Evolutionary conservation across 2,329 filamentous ascomycete genomes (phyloP).

Genomic region (Diaporthe nobilis): DNA sequence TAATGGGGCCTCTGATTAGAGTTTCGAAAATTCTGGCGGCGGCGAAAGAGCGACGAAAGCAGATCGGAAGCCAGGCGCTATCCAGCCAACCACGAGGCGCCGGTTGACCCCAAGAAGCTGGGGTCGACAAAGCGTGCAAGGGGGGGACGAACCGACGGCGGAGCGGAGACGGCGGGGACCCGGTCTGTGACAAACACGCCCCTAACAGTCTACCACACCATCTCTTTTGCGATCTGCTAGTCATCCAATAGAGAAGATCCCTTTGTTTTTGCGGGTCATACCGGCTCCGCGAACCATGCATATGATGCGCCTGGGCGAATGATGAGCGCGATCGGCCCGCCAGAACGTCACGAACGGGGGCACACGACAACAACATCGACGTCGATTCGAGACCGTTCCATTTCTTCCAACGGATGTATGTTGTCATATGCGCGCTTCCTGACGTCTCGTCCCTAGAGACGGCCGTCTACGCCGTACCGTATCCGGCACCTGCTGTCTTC

Average conservation of each 20-base stretch:
- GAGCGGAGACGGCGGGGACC: conserved; percentile 18
- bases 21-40: conserved; percentile 29
- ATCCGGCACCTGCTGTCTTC: not conserved
- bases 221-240: not conserved
- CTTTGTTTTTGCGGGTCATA: conserved; percentile 32
- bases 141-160: conserved; percentile 21
- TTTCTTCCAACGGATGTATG: not conserved
- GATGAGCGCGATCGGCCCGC: conserved; percentile 37
- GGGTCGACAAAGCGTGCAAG: conserved; percentile 16
- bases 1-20: conserved; percentile 26
- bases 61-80: conserved; percentile 46
- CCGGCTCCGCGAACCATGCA: conserved; percentile 30
- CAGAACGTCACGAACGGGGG: conserved; percentile 12
- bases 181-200: not conserved
- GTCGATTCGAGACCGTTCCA: conserved; percentile 8
- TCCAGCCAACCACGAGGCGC: conserved; percentile 23
- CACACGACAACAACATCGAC: conserved; percentile 10
- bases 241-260: not conserved
- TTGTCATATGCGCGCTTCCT: conserved; percentile 4
- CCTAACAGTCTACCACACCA: not conserved
- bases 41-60: conserved; percentile 44
- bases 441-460: not conserved
- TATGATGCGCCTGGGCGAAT: conserved; percentile 14
- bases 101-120: conserved; percentile 37
- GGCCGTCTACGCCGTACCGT: not conserved